Percentiles rank a stretch among this genome's conserved stretches.
Conservation (phyloP, 306 rosid species). For the Glycyrrhiza uralensis region DNA sequence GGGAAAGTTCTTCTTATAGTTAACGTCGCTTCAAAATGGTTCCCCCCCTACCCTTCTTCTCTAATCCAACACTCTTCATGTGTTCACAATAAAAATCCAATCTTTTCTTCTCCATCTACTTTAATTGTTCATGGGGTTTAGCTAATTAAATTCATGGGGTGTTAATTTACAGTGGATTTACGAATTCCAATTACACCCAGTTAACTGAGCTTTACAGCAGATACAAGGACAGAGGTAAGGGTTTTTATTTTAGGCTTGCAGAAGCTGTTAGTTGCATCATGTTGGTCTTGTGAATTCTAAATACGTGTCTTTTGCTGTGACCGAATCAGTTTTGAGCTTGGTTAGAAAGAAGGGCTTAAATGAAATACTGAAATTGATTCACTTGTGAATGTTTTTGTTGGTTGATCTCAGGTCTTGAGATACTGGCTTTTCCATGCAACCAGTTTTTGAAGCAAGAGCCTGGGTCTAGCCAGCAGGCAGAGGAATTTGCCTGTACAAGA, state of each 20-base stretch:
- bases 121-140: background rate
- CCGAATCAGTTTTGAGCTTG: background rate
- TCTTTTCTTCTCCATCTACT: background rate
- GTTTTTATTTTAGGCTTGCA: constrained; percentile 6
- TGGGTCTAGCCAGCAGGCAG: constrained; percentile 49
- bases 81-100: background rate
- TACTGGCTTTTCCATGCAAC: constrained; percentile 94
- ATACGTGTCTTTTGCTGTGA: background rate
- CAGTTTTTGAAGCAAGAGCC: constrained; percentile 84
- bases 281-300: constrained; percentile 6
- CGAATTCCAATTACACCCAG: constrained; percentile 75
- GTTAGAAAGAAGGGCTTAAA: background rate
- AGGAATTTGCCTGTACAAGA: constrained; percentile 75
- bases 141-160: constrained; percentile 1
- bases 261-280: constrained; percentile 8
- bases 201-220: constrained; percentile 63
- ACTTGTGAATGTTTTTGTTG: constrained; percentile 24
- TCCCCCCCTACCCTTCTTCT: background rate
- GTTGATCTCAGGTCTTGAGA: constrained; percentile 57
- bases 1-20: constrained; percentile 83
- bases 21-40: constrained; percentile 95
- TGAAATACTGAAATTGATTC: background rate
- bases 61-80: background rate
- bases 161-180: constrained; percentile 52
- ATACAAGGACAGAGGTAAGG: constrained; percentile 68